Conservation (phyloP, 495 filamentous ascomycete genomes). For the Aspergillus funiculosus region DNA sequence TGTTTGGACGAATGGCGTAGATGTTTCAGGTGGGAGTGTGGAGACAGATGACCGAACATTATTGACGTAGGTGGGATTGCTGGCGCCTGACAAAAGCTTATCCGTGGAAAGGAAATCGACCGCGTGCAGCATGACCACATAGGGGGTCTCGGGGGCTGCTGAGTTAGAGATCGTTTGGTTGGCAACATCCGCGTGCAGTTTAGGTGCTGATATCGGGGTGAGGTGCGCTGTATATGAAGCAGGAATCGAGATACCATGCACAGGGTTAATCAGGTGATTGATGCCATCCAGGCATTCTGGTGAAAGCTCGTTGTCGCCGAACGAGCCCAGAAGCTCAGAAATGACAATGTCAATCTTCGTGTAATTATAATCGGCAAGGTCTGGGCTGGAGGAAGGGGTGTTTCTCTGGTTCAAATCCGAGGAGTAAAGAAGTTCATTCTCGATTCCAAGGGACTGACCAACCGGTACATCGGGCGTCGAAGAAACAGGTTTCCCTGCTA, state of each 20-base stretch:
- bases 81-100: constrained; percentile 17
- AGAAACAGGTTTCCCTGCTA: constrained; percentile 17
- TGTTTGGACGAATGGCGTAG: constrained; percentile 36
- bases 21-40: constrained; percentile 27
- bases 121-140: constrained; percentile 87
- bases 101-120: constrained; percentile 67
- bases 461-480: constrained; percentile 17
- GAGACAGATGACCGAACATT: constrained; percentile 28
- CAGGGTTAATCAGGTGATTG: constrained; percentile 71
- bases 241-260: constrained; percentile 87
- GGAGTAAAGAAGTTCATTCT: constrained; percentile 26
- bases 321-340: constrained; percentile 89
- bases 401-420: constrained; percentile 20
- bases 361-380: constrained; percentile 22
- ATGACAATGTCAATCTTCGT: constrained; percentile 85
- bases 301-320: constrained; percentile 84
- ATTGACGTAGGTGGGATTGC: constrained; percentile 15
- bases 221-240: constrained; percentile 85
- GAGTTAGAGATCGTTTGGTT: constrained; percentile 54
- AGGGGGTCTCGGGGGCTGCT: constrained; percentile 73
- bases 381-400: neutral
- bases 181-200: constrained; percentile 72
- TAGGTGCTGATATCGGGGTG: constrained; percentile 84
- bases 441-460: constrained; percentile 32
- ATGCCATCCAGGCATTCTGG: constrained; percentile 89